Evolutionary conservation across 768 basidiomycete genomes (phyloP).

Genomic region (Pleurotus giganteus): DNA sequence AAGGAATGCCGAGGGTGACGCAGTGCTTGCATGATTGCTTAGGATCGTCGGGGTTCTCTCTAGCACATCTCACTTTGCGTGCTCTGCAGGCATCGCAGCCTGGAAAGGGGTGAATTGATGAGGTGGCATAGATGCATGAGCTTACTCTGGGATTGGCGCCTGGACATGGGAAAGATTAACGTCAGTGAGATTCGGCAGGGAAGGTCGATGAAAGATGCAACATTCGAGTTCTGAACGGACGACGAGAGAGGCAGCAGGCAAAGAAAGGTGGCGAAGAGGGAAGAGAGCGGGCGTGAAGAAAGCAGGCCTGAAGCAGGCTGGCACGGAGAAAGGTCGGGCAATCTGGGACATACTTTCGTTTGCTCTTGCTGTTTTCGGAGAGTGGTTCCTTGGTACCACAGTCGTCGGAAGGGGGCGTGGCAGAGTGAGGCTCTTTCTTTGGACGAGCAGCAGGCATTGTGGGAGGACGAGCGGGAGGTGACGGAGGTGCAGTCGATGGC

Average conservation of each 20-base stretch:
- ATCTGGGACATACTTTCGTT: slow-evolving; percentile 69
- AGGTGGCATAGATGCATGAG: slow-evolving; percentile 17
- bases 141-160: slow-evolving; percentile 85
- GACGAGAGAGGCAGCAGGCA: slow-evolving; percentile 19
- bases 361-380: slow-evolving; percentile 71
- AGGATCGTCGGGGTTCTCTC: slow-evolving; percentile 74
- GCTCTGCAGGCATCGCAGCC: slow-evolving; percentile 87
- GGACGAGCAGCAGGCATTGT: slow-evolving; percentile 66
- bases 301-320: too few relatives aligned
- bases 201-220: slow-evolving; percentile 24
- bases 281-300: slow-evolving; percentile 41
- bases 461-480: slow-evolving; percentile 25
- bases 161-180: slow-evolving; percentile 33
- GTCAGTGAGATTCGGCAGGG: slow-evolving; percentile 26
- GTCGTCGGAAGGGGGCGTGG: slow-evolving; percentile 68
- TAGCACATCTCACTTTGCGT: slow-evolving; percentile 82
- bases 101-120: slow-evolving; percentile 28
- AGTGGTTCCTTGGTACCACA: slow-evolving; percentile 48
- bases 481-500: slow-evolving; percentile 25
- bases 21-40: slow-evolving; percentile 88
- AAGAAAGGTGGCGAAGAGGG: slow-evolving; percentile 27
- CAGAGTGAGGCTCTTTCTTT: slow-evolving; percentile 63
- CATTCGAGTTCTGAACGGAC: slow-evolving; percentile 30
- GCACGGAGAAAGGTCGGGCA: slow-evolving; percentile 58
- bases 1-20: slow-evolving; percentile 74